Evolutionary conservation across 345 rosid genomes (phyloP), one percentile per base, ranked within the genome.

Genomic region (Salix viminalis): DNA sequence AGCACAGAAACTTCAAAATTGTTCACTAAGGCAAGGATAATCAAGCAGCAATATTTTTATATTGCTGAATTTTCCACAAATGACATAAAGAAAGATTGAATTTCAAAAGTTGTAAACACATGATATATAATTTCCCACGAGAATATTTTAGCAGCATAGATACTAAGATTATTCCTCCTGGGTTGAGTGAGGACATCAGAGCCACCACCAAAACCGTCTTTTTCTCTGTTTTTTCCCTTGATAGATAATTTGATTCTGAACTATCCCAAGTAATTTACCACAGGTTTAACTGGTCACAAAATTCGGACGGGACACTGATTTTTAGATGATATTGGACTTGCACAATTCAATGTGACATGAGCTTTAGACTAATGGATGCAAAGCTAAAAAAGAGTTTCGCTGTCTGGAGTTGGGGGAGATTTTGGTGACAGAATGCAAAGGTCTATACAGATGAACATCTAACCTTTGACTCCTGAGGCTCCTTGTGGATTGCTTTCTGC

Each of bases 391-490:
- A 4, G 50, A 14, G 24, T 54, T 23, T 21, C 28, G 0, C 62
- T 9, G 24, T 56, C 15, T 58, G 62, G 14, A 23, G 24, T 41
- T 41, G 3, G 44, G 44, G 44, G 13, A 10, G 44, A 41, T 41
- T 41, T 41, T 41, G 44, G 13, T 10, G 44, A 41, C 44, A 41
- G 44, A 5, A 18, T 18, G 24, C 41, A 37, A 50, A 23, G 23
- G 67, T 23, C 16, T 62, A 6, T 21, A 62, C 50, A 7, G 15
- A n/a, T 50, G 71, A 48, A 50, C 24, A 50, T 41, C 86, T 56
- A 84, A 93, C 99, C 97, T 93, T 88, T 54, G 96, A 91, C 48
- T 89, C 94, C 69, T 88, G 86, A 77, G 97, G 91, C 80, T 95
- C 98, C 81, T 85, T 91, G 81, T 81, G 85, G 26, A 95, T 86